Evolutionary conservation across 208 protist species (phyloP).

Genomic region (Hexamita inflata): DNA sequence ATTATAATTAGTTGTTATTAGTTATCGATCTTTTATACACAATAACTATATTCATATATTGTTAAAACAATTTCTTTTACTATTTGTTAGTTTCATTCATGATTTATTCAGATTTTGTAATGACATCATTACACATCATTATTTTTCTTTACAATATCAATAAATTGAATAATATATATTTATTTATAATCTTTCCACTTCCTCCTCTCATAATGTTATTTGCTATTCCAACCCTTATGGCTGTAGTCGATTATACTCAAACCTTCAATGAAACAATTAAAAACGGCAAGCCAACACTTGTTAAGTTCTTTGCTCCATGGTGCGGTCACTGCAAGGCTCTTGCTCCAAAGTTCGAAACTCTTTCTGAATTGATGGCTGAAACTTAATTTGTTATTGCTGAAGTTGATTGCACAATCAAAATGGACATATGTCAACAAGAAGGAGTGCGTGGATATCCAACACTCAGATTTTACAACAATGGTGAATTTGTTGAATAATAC

Average conservation of each 20-base stretch:
- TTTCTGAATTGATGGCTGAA: not conserved
- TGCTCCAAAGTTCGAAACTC: constrained; percentile 21
- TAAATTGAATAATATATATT: too few relatives aligned
- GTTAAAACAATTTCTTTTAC: too few relatives aligned
- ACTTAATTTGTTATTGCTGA: constrained; percentile 18
- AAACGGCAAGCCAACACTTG: constrained; percentile 16
- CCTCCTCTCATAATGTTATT: too few relatives aligned
- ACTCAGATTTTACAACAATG: constrained; percentile 22
- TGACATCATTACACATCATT: too few relatives aligned
- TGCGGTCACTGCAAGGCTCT: constrained; percentile 37
- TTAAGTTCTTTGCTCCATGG: constrained; percentile 36
- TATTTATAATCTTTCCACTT: too few relatives aligned
- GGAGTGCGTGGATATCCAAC: constrained; percentile 32
- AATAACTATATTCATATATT: too few relatives aligned
- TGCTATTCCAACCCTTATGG: too few relatives aligned
- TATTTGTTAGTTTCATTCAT: too few relatives aligned
- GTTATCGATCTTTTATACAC: too few relatives aligned
- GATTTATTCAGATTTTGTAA: too few relatives aligned
- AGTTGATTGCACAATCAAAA: constrained; percentile 31
- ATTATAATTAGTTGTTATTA: too few relatives aligned
- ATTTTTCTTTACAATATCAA: too few relatives aligned
- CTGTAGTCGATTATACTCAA: not conserved
- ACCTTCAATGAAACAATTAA: not conserved
- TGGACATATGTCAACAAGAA: constrained; percentile 24
- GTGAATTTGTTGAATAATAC: constrained; percentile 18